Conservation (phyloP, 2,329 filamentous ascomycete species). For the Trichoderma sp. region DNA sequence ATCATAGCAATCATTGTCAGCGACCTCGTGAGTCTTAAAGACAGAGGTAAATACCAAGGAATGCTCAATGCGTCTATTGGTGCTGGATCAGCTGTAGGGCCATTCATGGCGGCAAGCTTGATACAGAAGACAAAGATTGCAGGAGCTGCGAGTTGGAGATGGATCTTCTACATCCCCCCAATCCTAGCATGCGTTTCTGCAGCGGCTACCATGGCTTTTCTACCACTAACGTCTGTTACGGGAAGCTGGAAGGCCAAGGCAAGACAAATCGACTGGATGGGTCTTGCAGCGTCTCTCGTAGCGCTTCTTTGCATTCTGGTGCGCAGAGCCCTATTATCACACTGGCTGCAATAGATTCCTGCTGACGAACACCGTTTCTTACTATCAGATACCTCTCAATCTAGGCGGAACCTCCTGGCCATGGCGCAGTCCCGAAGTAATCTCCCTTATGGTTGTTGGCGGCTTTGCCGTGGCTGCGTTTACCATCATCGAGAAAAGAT, state of each 20-base stretch:
- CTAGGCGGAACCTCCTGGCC: neutral
- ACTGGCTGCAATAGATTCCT: neutral
- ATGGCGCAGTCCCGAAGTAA: neutral
- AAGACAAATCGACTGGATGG: neutral
- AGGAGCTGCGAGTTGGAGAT: neutral
- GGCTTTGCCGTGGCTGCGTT: neutral
- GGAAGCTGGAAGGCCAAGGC: neutral
- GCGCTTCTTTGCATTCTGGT: neutral
- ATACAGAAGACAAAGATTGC: neutral
- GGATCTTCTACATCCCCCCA: neutral
- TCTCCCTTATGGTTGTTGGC: neutral
- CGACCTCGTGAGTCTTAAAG: neutral
- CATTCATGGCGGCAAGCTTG: neutral
- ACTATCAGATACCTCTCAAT: neutral
- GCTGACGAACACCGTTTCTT: neutral
- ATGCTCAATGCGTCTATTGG: neutral
- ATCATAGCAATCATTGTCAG: neutral
- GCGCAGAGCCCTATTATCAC: neutral
- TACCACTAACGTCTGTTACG: neutral
- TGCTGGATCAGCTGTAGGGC: neutral
- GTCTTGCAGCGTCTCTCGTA: neutral
- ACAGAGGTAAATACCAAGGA: neutral
- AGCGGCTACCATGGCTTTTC: neutral
- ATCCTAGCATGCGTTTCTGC: neutral
- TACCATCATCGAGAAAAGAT: neutral